Conservation (phyloP, 345 rosid genomes). For the Eucalyptus erythrocorys region DNA sequence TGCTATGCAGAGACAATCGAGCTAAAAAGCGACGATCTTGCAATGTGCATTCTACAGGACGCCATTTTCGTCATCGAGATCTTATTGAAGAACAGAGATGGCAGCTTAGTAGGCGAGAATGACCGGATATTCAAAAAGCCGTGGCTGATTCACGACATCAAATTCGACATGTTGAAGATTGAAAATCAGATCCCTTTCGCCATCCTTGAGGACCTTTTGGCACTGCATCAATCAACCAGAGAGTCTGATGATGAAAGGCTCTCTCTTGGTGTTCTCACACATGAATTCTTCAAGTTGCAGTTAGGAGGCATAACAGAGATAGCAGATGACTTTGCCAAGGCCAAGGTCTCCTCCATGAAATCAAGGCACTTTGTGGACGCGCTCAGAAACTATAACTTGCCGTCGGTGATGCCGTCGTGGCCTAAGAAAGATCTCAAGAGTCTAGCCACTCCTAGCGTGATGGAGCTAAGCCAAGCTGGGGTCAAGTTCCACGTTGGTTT, state of each 20-base stretch:
- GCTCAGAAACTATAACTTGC: background rate
- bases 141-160: background rate
- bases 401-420: fast-evolving
- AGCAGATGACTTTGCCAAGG: background rate
- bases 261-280: background rate
- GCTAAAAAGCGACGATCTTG: background rate
- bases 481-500: background rate
- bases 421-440: background rate
- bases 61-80: background rate
- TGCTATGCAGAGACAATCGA: background rate
- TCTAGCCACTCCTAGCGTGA: background rate
- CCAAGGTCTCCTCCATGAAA: background rate
- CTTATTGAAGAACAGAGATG: background rate
- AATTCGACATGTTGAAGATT: background rate
- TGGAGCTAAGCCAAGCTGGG: background rate
- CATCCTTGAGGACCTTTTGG: conserved; percentile 3
- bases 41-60: background rate
- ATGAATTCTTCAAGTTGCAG: background rate
- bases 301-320: background rate
- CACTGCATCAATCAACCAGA: background rate
- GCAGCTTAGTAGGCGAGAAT: background rate
- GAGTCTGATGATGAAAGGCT: background rate
- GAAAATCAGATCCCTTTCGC: conserved; percentile 21
- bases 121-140: background rate
- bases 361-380: background rate